Evolutionary conservation across 23 red algal species (phyloP).

Genomic region (Gracilaria caudata): DNA sequence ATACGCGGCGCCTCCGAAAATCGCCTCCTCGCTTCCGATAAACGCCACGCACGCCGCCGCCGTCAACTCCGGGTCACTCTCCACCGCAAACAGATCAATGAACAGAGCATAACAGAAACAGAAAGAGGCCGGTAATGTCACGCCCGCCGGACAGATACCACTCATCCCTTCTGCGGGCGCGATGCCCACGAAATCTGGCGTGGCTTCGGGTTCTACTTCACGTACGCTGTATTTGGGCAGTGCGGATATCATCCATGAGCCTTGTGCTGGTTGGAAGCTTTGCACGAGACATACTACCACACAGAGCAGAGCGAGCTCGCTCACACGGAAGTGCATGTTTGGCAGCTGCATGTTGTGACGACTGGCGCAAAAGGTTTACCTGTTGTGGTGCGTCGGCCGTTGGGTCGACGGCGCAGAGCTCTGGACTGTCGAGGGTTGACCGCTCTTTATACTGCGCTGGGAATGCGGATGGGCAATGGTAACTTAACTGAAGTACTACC

Average conservation of each 20-base stretch:
- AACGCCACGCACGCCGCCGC: not conserved
- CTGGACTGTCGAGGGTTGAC: too few species aligned
- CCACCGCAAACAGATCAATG: not conserved
- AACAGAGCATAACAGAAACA: not conserved
- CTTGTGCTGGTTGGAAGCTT: not conserved
- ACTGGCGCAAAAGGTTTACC: too few species aligned
- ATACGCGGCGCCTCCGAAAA: not conserved
- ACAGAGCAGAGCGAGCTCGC: too few species aligned
- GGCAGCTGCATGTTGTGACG: too few species aligned
- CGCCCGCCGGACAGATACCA: not conserved
- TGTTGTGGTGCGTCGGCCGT: too few species aligned
- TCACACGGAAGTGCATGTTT: too few species aligned
- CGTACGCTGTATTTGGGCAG: not conserved
- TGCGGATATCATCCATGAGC: not conserved
- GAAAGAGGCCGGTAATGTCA: not conserved
- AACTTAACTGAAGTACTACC: too few species aligned
- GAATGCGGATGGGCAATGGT: too few species aligned
- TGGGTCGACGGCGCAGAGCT: too few species aligned
- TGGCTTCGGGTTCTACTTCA: not conserved
- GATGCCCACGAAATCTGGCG: not conserved
- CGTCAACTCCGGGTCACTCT: not conserved
- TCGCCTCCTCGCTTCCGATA: not conserved
- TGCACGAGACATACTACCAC: not conserved
- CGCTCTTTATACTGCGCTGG: too few species aligned
- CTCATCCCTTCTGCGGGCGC: not conserved